phyloP scores from a whole-genome alignment of 306 rosid species.

The Casuarina cunninghamiana region DNA sequence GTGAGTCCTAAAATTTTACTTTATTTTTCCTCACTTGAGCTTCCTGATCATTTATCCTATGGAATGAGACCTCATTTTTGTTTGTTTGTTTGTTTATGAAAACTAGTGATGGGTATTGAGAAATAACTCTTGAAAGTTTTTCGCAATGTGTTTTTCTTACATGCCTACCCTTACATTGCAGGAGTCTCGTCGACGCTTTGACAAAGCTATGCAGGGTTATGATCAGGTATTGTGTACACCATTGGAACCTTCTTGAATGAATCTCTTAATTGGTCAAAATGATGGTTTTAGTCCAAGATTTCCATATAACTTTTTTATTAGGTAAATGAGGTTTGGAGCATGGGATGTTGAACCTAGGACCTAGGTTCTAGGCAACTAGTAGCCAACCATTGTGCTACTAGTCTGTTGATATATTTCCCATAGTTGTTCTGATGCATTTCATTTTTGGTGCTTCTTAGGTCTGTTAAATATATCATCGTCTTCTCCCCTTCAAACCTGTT shows the following conservation, averaged over 20 bases:
- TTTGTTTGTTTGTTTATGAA: slow-evolving; percentile 5
- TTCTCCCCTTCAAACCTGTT: too few relatives aligned
- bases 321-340: too few relatives aligned
- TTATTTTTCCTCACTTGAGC: not conserved
- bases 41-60: not conserved
- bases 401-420: too few relatives aligned
- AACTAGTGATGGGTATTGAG: not conserved
- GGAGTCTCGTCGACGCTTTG: slow-evolving; percentile 82
- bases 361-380: too few relatives aligned
- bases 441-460: not conserved
- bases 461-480: too few relatives aligned
- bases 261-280: slow-evolving; percentile 5
- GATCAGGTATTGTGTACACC: slow-evolving; percentile 73
- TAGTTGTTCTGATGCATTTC: not conserved
- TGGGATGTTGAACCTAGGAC: too few relatives aligned
- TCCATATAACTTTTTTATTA: not conserved
- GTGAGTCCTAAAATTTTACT: not conserved
- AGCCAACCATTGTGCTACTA: too few relatives aligned
- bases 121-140: not conserved
- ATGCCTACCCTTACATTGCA: slow-evolving; percentile 32
- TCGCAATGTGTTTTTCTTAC: slow-evolving; percentile 6
- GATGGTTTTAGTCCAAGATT: slow-evolving; percentile 7
- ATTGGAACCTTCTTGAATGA: slow-evolving; percentile 10
- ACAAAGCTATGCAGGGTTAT: slow-evolving; percentile 74
- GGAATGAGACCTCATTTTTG: not conserved